Evolutionary conservation across 176 grass and related monocot genomes (phyloP).

Genomic region (Oryza meyeriana): DNA sequence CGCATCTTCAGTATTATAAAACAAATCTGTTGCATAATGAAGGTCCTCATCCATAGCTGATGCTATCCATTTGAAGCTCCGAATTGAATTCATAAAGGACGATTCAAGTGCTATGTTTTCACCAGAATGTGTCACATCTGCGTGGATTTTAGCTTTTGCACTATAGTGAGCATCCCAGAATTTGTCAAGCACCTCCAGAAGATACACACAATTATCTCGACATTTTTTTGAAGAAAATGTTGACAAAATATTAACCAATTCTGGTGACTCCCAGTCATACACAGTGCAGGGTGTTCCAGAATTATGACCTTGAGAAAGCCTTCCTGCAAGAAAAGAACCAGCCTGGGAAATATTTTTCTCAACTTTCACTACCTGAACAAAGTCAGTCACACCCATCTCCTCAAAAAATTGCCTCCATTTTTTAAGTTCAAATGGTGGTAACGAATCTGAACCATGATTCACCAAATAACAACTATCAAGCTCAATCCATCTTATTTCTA

Average conservation of each 20-base stretch:
- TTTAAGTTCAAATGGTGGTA: slow-evolving; percentile 38
- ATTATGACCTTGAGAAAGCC: slow-evolving; percentile 16
- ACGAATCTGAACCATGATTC: slow-evolving; percentile 49
- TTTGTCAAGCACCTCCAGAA: slow-evolving; percentile 84
- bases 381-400: slow-evolving; percentile 87
- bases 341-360: slow-evolving; percentile 36
- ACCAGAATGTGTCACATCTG: slow-evolving; percentile 22
- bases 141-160: slow-evolving; percentile 39
- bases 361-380: slow-evolving; percentile 70
- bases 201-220: slow-evolving; percentile 69
- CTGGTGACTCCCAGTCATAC: slow-evolving; percentile 88
- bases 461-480: slow-evolving; percentile 77
- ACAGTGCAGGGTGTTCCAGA: slow-evolving; percentile 37
- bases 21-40: slow-evolving; percentile 69
- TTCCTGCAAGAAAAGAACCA: slow-evolving; percentile 29
- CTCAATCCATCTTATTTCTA: slow-evolving; percentile 70
- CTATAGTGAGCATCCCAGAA: slow-evolving; percentile 90
- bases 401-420: slow-evolving; percentile 81
- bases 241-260: slow-evolving; percentile 66
- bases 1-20: slow-evolving; percentile 65
- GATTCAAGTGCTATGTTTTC: slow-evolving; percentile 53
- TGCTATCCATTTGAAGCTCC: slow-evolving; percentile 76
- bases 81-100: slow-evolving; percentile 73
- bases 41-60: slow-evolving; percentile 71
- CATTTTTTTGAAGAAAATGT: slow-evolving; percentile 66